Conservation (phyloP, 2,329 filamentous ascomycete species). For the Didymella exigua region DNA sequence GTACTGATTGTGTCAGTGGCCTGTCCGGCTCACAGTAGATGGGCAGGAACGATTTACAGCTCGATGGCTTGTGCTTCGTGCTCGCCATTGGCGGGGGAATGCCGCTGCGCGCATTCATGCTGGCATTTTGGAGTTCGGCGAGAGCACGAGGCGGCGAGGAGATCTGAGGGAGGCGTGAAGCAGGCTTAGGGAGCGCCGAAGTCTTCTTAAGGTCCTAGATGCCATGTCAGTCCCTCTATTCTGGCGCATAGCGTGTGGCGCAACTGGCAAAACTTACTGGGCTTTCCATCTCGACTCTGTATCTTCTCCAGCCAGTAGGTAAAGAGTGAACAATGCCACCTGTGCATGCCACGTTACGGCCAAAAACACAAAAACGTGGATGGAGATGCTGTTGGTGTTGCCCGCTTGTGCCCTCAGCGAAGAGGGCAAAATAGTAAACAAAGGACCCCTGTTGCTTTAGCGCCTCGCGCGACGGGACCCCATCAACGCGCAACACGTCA, state of each 20-base stretch:
- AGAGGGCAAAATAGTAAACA: conserved; percentile 15
- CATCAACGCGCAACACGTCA: conserved; percentile 4
- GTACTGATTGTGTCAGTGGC: conserved; percentile 43
- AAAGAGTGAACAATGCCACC: conserved; percentile 28
- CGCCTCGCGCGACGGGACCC: neutral
- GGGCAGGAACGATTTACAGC: conserved; percentile 46
- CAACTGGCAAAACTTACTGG: conserved; percentile 28
- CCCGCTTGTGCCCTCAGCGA: conserved; percentile 9
- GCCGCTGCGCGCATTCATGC: conserved; percentile 59
- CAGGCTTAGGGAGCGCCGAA: conserved; percentile 39
- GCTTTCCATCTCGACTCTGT: conserved; percentile 37
- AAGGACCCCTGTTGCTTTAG: conserved; percentile 14
- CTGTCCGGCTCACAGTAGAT: conserved; percentile 14
- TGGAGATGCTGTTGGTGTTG: conserved; percentile 21
- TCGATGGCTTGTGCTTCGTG: conserved; percentile 59
- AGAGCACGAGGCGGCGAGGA: conserved; percentile 46
- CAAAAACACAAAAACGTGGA: conserved; percentile 23
- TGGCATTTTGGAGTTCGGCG: conserved; percentile 58
- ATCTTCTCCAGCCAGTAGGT: conserved; percentile 19
- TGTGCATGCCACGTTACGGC: conserved; percentile 27
- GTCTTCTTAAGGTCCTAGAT: conserved; percentile 34
- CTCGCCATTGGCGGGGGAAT: conserved; percentile 55
- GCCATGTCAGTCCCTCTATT: conserved; percentile 20
- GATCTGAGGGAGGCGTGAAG: conserved; percentile 33
- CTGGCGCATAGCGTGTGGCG: conserved; percentile 2